phyloP scores from a whole-genome alignment of 768 basidiomycete species.

The Hericium coralloides region DNA sequence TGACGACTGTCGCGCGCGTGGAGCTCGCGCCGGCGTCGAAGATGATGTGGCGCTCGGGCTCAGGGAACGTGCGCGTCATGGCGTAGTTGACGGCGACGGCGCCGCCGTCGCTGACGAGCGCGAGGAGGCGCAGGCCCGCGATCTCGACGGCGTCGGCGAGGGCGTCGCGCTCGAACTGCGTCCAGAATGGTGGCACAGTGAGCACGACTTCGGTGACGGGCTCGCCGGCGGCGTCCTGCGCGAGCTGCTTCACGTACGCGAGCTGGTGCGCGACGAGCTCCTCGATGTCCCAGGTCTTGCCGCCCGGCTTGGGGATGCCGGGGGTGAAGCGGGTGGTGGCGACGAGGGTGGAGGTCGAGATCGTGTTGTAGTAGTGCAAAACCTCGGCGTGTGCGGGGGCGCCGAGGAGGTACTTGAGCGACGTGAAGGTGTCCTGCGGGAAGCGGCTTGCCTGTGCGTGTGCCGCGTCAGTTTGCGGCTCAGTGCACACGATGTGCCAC shows the following conservation, averaged over 20 bases:
- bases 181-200: conserved; percentile 86
- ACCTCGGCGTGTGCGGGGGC: conserved; percentile 36
- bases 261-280: conserved; percentile 94
- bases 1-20: conserved; percentile 68
- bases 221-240: conserved; percentile 68
- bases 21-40: conserved; percentile 91
- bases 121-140: conserved; percentile 74
- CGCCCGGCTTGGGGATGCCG: conserved; percentile 39
- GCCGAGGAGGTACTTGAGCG: conserved; percentile 78
- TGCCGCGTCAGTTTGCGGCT: neutral
- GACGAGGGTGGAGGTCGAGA: conserved; percentile 50
- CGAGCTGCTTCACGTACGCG: conserved; percentile 81
- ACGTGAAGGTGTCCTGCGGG: conserved; percentile 79
- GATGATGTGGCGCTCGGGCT: conserved; percentile 78
- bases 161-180: conserved; percentile 86
- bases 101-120: conserved; percentile 86
- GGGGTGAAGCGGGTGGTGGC: conserved; percentile 42
- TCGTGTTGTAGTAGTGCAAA: conserved; percentile 28
- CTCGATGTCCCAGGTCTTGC: conserved; percentile 71
- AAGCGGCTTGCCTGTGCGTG: conserved; percentile 75
- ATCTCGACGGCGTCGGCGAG: conserved; percentile 89
- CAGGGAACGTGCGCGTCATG: conserved; percentile 85
- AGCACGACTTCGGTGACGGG: conserved; percentile 74
- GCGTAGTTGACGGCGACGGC: conserved; percentile 98
- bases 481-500: conserved; percentile 22